Evolutionary conservation across 495 filamentous ascomycete species (phyloP), one percentile per base, ranked within the genome.

Genomic region (Aspergillus incahuasiensis): DNA sequence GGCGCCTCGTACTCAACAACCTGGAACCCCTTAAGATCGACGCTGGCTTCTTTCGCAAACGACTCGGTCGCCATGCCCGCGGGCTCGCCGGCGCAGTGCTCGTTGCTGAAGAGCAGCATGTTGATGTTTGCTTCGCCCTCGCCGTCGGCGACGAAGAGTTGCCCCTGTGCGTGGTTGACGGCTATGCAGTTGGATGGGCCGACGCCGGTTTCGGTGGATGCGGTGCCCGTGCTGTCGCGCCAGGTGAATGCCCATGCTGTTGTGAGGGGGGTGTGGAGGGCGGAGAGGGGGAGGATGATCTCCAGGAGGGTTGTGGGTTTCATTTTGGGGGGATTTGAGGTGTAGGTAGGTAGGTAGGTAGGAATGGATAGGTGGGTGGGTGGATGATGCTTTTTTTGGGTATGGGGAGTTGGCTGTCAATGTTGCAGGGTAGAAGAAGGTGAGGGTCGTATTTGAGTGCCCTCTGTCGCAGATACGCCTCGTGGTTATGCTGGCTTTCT

Each of bases 221-320:
- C 15, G 22, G 53, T 48, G 47, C 49, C 55, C 30, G 57, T 32
- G 21, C 52, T 34, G 39, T 63, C 52, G 20, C 35, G 47, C 64
- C 64, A 66, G 41, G 58, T 62, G 18, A 66, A 49, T 38, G 54
- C 43, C 64, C 64, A 66, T 19, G 64, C 64, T 32, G 35, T 44
- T 35, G 54, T 30, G 5, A 45, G 35, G 25, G 58, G 53, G n/a
- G n/a, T n/a, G n/a, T n/a, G n/a, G 38, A 62, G 53, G 19, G 32
- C 32, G 12, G 32, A 35, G 32, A 61, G 42, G 32, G 54, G 4
- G 2, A 51, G 28, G 19, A 4, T 4, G 25, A 55, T 44, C 28
- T 24, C 24, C 34, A 60, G 30, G 18, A 53, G 22, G 25, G 59
- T 56, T 41, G 60, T 25, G 16, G 30, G 44, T 53, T 60, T 65